A percentile compares a stretch with the other conserved stretches of the same genome.
phyloP scores from a whole-genome alignment of 1,284 basidiomycete genomes.

The Cryptococcus jaspeensis region DNA sequence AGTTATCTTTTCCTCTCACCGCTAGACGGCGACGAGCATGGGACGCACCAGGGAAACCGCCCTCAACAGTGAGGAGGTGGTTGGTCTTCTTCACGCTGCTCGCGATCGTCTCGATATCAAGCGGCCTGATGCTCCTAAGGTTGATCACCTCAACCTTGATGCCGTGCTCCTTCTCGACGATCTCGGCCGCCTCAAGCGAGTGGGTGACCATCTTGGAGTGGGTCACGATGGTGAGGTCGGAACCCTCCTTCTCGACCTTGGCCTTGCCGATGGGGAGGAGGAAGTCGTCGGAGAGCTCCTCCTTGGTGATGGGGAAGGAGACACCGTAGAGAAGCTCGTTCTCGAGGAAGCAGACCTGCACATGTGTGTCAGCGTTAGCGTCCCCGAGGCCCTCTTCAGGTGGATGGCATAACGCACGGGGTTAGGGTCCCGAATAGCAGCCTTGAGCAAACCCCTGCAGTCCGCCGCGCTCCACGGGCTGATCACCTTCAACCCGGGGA shows the following conservation, averaged over 20 bases:
- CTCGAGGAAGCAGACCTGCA: slow-evolving; percentile 84
- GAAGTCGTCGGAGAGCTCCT: slow-evolving; percentile 94
- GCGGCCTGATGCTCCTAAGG: slow-evolving; percentile 70
- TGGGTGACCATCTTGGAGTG: slow-evolving; percentile 96
- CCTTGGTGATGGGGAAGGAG: slow-evolving; percentile 90
- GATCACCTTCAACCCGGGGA: slow-evolving; percentile 97
- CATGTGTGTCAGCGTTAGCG: not conserved
- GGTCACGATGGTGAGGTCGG: slow-evolving; percentile 92
- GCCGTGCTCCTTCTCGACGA: slow-evolving; percentile 85
- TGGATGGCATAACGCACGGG: slow-evolving; percentile 64
- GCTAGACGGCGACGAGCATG: too few relatives aligned
- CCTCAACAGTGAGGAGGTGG: slow-evolving; percentile 90
- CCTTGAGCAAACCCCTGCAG: slow-evolving; percentile 95
- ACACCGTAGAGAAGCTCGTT: slow-evolving; percentile 99
- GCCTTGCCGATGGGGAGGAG: slow-evolving; percentile 94
- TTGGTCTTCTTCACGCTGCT: slow-evolving; percentile 98
- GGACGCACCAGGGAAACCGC: slow-evolving; percentile 77
- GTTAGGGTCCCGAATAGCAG: slow-evolving; percentile 97
- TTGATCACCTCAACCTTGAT: slow-evolving; percentile 99
- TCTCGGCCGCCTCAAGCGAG: slow-evolving; percentile 87
- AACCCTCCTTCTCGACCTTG: slow-evolving; percentile 90
- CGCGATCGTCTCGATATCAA: slow-evolving; percentile 96
- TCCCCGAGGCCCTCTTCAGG: not conserved
- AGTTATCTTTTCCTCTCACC: too few relatives aligned
- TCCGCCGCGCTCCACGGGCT: slow-evolving; percentile 97